Conservation (phyloP, 768 basidiomycete species). For the Boletellus ananas region DNA sequence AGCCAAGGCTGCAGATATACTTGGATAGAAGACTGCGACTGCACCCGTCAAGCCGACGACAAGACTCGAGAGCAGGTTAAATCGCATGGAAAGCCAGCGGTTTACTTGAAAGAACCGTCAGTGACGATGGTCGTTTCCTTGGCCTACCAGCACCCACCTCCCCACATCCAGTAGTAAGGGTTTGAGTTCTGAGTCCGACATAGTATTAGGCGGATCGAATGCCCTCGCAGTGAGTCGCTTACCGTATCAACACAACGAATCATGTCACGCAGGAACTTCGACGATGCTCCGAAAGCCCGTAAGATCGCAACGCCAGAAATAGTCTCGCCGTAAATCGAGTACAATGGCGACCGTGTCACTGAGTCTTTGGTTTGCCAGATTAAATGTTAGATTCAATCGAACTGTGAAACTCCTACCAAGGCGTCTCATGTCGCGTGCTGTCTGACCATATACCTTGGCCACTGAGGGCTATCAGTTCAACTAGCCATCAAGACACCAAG, state of each 20-base stretch:
- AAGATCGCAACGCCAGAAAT: constrained; percentile 53
- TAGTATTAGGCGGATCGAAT: constrained; percentile 2
- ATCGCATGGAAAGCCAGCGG: constrained; percentile 86
- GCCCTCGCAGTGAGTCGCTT: constrained; percentile 21
- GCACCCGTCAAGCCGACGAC: constrained; percentile 72
- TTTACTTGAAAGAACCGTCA: constrained; percentile 51
- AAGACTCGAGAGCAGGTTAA: constrained; percentile 72
- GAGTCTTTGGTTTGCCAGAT: constrained; percentile 33
- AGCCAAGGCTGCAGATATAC: constrained; percentile 74
- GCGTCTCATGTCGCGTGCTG: constrained; percentile 81
- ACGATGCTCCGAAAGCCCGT: constrained; percentile 84
- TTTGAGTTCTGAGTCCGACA: constrained; percentile 45
- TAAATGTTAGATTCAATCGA: background rate
- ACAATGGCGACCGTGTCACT: constrained; percentile 46
- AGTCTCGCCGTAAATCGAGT: constrained; percentile 46
- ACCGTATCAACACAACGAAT: constrained; percentile 78
- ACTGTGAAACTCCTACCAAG: constrained; percentile 44
- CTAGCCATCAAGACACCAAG: background rate
- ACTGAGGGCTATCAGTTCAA: constrained; percentile 23
- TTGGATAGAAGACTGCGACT: constrained; percentile 62
- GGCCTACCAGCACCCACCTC: constrained; percentile 42
- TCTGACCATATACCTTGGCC: constrained; percentile 68
- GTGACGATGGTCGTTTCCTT: background rate
- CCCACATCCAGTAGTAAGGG: constrained; percentile 92
- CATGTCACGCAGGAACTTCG: constrained; percentile 85